Evolutionary conservation across 2,329 filamentous ascomycete genomes (phyloP), one percentile per base, ranked within the genome.

Genomic region (Bisporella sp.): DNA sequence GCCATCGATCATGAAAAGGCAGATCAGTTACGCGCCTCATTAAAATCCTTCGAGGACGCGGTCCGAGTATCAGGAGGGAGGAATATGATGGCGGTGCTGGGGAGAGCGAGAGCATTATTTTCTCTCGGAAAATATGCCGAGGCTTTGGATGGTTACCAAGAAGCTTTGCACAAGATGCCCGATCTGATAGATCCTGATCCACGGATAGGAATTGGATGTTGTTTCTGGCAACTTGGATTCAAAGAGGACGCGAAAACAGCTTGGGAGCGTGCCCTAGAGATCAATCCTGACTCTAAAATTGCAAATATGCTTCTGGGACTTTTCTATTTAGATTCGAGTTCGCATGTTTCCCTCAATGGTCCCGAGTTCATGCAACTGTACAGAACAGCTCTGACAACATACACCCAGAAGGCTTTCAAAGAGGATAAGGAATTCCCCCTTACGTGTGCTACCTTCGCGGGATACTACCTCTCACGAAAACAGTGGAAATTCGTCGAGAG

Each of bases 11-110:
- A 82, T 2, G 89, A 95, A 47, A 66, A 82, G 65, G 78, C 84
- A 46, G 90, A 96, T 59, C 83, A 90, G 39, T 71, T 96, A 54
- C 88, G 89, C 59, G 83, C 87, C 55, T 91, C 93, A 1, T 74
- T 92, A 55, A 96, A 96, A 69, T 89, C 88, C 54, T 99, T 99
- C 65, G 93, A 99, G 57, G 92, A 97, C 67, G 90, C 92, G 3
- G 82, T 93, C 46, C 84, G 89, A 56, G 83, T 87, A 5, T 96
- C 92, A 0, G 79, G 85, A 49, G 84, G 86, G 31, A 87, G 85
- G 66, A 99, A 99, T 64, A 85, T 97, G 74, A 83, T 99, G 75
- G 93, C 93, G 0, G 75, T 90, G 33, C 80, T 99, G 73, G 95
- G 93, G 47, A 93, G 90, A 66, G 88, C 92, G 6, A 84, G 91